Evolutionary conservation across 1,284 basidiomycete genomes (phyloP).

Genomic region (Leccinum griseonigrum): DNA sequence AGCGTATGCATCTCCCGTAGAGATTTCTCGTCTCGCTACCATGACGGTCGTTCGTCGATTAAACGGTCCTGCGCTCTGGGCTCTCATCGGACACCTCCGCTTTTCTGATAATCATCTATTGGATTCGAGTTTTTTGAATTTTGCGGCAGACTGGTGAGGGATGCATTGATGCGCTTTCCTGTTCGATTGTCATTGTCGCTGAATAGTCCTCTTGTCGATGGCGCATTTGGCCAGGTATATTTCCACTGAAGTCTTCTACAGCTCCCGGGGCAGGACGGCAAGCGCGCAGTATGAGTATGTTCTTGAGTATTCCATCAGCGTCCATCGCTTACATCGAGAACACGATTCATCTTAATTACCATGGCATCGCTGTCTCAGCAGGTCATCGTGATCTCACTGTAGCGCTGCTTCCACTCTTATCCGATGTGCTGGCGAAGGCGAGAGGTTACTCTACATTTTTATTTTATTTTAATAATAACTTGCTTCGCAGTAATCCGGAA

Average conservation of each 20-base stretch:
- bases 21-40: constrained; percentile 40
- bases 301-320: constrained; percentile 9
- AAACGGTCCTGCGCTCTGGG: constrained; percentile 42
- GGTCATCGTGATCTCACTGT: constrained; percentile 19
- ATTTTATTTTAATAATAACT: constrained; percentile 1
- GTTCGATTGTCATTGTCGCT: background rate
- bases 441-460: constrained; percentile 18
- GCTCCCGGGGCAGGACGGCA: no score
- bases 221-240: constrained; percentile 46
- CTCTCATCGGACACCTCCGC: constrained; percentile 43
- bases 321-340: constrained; percentile 34
- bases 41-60: constrained; percentile 37
- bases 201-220: constrained; percentile 12
- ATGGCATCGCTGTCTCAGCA: constrained; percentile 33
- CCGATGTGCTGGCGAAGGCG: constrained; percentile 34
- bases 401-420: constrained; percentile 37
- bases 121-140: constrained; percentile 27
- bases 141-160: constrained; percentile 33
- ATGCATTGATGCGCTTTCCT: background rate
- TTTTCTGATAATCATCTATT: constrained; percentile 44
- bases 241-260: constrained; percentile 28
- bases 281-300: no score
- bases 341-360: constrained; percentile 39
- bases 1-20: constrained; percentile 30
- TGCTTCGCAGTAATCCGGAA: constrained; percentile 28